Evolutionary conservation across 257 asterid genomes (phyloP), one percentile per base, ranked within the genome.

Genomic region (Thymus mandschuricus): DNA sequence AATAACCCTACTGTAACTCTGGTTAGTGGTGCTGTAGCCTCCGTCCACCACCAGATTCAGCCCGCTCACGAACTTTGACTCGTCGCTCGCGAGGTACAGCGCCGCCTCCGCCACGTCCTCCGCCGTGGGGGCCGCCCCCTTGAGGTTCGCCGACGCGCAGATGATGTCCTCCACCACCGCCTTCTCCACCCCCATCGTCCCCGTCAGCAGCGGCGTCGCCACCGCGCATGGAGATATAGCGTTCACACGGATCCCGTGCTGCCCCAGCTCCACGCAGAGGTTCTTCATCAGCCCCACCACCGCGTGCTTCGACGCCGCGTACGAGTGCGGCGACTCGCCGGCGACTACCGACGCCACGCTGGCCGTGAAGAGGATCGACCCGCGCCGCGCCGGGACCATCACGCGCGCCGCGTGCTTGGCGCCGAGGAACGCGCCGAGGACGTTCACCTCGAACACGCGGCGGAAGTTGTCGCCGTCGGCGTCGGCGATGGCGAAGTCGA

Each of bases 21-120:
- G 89, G 66, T 91, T 92, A 8, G 90, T 83, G 15, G 82, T 79
- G 71, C 89, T 87, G 64, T 84, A 92, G 6, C 98, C 98, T 4
- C 98, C 98, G 45, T 92, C 98, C 40, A 92, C 81, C 66, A 85
- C 54, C 4, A 89, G 88, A 78, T 92, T 89, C 71, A 86, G 0
- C 0, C 98, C 96, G 35, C 96, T 92, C 0, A 92, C 87, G 60
- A 81, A 86, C 83, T 72, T 87, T 0, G 96, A 30, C 2, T 81
- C 96, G 12, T 92, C 94, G 57, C 96, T 79, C 5, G 81, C 84
- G 71, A 92, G 60, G 61, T 56, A 92, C 74, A 89, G 49, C 3
- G 96, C 96, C 57, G 96, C 96, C 76, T 85, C 87, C n/a, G 96
- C 98, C 79, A 92, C 93, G 54, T 92, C 98, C 52, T 82, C 88